phyloP scores from a whole-genome alignment of 1,284 basidiomycete species.

The Coriolopsis trogii region DNA sequence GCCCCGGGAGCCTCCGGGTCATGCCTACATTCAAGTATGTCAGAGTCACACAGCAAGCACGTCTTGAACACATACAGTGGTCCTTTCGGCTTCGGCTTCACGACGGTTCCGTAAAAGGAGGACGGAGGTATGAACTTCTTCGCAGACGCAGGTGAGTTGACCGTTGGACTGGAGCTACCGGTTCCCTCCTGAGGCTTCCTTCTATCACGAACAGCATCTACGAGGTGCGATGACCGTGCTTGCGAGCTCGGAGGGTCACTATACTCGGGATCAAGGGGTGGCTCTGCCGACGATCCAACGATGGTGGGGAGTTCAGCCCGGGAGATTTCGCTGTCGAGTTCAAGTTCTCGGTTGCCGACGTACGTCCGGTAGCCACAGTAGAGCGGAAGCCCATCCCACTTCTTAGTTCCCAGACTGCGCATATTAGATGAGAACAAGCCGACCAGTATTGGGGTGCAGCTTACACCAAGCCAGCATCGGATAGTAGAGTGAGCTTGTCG shows the following conservation, averaged over 20 bases:
- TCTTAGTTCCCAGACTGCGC: conserved; percentile 60
- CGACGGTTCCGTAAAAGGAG: conserved; percentile 59
- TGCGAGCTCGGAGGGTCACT: conserved; percentile 18
- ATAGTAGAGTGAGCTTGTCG: conserved; percentile 60
- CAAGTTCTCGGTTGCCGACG: conserved; percentile 64
- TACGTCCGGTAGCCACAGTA: conserved; percentile 49
- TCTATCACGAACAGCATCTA: conserved; percentile 5
- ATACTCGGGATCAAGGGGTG: conserved; percentile 35
- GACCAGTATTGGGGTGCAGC: conserved; percentile 25
- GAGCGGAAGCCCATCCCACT: conserved; percentile 63
- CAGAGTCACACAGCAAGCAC: not conserved
- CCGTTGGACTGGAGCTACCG: conserved; percentile 10
- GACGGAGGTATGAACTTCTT: conserved; percentile 56
- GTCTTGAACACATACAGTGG: conserved; percentile 49
- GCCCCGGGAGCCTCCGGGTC: conserved; percentile 79
- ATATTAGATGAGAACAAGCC: not conserved
- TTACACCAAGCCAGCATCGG: conserved; percentile 72
- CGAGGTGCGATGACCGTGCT: conserved; percentile 15
- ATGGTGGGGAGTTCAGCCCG: conserved; percentile 53
- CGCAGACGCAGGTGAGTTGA: conserved; percentile 22
- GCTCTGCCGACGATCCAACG: conserved; percentile 34
- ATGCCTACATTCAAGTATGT: conserved; percentile 50
- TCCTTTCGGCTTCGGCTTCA: conserved; percentile 47
- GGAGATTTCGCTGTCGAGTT: conserved; percentile 56
- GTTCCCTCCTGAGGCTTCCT: conserved; percentile 15